Base-by-base conservation (phyloP, 2,329 filamentous ascomycete species). In the Colletotrichum filicis region DNA sequence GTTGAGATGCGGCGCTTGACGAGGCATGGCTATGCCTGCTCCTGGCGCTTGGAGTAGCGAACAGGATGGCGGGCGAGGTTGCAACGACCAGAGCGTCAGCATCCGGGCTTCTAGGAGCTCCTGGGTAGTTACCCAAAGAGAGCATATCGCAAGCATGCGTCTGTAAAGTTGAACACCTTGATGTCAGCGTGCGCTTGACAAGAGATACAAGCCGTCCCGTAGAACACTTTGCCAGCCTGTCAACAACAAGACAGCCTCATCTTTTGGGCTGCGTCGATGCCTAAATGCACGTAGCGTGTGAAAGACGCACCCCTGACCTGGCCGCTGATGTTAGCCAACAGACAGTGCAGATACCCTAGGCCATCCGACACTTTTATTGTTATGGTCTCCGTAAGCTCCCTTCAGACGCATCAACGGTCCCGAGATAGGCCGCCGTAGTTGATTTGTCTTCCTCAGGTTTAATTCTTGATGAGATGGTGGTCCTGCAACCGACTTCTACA, bases 241-340 rank as follows among this genome's bases (percentile, higher is more conserved):
- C 73, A 66, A 65, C 11, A 22, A 19, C 9, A 53, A 42, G 52
- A 70, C 74, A 70, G 73, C 74, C 74, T 75, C 74, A 75, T 67
- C 61, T 30, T 75, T 75, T 71, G 66, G 74, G 74, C 74, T 58
- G 74, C 74, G 64, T 75, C 58, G 74, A 49, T 75, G 74, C 74
- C 74, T 61, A 74, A 74, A 71, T 61, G 71, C 58, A 56, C 32
- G 22, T 56, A 61, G 49, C 61, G 63, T 32, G 32, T 30, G 61
- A 67, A 49, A 58, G 62, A 58, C 59, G 28, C 68, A 49, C 52
- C 26, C 30, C 30, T 49, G 32, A 37, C 42, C 53, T 60, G 59
- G 56, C 57, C 68, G 59, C 58, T 62, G 46, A 61, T 63, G 63
- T 66, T 68, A 64, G 53, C 19, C 22, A 28, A 58, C 19, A 42